Conservation (phyloP, 176 grass and related monocot species). For the Puccinellia tenuiflora region DNA sequence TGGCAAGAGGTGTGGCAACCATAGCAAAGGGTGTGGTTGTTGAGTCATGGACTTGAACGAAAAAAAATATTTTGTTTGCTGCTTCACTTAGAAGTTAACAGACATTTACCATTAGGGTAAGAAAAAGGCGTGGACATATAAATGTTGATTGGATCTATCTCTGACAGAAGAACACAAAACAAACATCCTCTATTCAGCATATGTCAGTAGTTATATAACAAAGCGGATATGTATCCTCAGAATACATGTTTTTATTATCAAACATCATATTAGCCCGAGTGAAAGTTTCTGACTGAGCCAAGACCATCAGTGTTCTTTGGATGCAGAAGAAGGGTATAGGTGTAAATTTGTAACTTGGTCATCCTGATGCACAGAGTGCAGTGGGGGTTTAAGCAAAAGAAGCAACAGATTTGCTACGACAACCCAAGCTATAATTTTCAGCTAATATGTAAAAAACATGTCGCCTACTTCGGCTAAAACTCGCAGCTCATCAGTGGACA, state of each 20-base stretch:
- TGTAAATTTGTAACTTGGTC: not conserved
- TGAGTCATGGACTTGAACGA: not conserved
- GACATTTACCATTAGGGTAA: not conserved
- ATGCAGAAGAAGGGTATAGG: not conserved
- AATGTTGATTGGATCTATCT: not conserved
- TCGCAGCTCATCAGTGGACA: not conserved
- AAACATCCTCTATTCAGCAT: not conserved
- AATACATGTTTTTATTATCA: not conserved
- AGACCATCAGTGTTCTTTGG: not conserved
- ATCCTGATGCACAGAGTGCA: not conserved
- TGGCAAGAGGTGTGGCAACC: slow-evolving; percentile 3
- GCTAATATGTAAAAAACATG: not conserved
- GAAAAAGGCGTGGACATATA: slow-evolving; percentile 6
- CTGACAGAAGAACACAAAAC: slow-evolving; percentile 1
- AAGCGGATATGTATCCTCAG: not conserved
- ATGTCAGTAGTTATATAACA: not conserved
- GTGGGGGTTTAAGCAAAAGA: not conserved
- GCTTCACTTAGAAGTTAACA: slow-evolving; percentile 8
- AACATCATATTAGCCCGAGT: not conserved
- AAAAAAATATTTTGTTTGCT: not conserved
- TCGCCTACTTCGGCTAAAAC: not conserved
- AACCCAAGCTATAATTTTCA: not conserved
- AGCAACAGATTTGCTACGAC: not conserved
- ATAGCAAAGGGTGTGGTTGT: not conserved
- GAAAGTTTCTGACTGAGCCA: not conserved